Conservation (phyloP, 1,139 yeast genomes). For the Debaryomyces fabryi region DNA sequence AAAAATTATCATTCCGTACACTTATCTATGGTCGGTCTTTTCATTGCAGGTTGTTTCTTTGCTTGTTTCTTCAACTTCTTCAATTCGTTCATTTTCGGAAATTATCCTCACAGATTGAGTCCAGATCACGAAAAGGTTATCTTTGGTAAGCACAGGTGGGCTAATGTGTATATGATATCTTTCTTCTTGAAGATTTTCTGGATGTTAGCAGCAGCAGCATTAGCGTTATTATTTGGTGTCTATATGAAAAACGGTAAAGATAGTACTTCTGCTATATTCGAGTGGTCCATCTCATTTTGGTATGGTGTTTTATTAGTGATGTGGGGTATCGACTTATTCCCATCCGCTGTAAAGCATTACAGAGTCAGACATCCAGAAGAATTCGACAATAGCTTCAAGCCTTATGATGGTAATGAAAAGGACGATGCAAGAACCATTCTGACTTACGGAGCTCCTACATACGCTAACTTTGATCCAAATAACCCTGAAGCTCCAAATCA, state of each 20-base stretch:
- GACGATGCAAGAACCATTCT: slow-evolving; percentile 19
- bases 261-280: slow-evolving; percentile 62
- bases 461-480: slow-evolving; percentile 7
- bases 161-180: slow-evolving; percentile 51
- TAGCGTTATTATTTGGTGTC: slow-evolving; percentile 72
- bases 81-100: slow-evolving; percentile 65
- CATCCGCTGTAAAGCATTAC: slow-evolving; percentile 51
- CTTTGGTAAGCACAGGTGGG: slow-evolving; percentile 42
- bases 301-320: slow-evolving; percentile 71
- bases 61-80: slow-evolving; percentile 63
- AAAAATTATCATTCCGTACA: slow-evolving; percentile 63
- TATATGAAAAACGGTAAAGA: slow-evolving; percentile 39
- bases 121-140: slow-evolving; percentile 46
- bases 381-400: slow-evolving; percentile 6
- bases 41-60: slow-evolving; percentile 69
- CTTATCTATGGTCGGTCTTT: slow-evolving; percentile 68
- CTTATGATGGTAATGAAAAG: slow-evolving; percentile 11
- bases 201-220: slow-evolving; percentile 66
- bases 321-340: slow-evolving; percentile 71
- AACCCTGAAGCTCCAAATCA: neutral
- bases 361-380: slow-evolving; percentile 28
- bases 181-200: slow-evolving; percentile 61
- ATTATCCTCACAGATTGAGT: slow-evolving; percentile 43
- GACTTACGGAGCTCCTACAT: slow-evolving; percentile 22
- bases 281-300: slow-evolving; percentile 85